A percentile compares a stretch with the other conserved stretches of the same genome.
phyloP scores from a whole-genome alignment of 106 monocot genomes.

The Vanilla planifolia region DNA sequence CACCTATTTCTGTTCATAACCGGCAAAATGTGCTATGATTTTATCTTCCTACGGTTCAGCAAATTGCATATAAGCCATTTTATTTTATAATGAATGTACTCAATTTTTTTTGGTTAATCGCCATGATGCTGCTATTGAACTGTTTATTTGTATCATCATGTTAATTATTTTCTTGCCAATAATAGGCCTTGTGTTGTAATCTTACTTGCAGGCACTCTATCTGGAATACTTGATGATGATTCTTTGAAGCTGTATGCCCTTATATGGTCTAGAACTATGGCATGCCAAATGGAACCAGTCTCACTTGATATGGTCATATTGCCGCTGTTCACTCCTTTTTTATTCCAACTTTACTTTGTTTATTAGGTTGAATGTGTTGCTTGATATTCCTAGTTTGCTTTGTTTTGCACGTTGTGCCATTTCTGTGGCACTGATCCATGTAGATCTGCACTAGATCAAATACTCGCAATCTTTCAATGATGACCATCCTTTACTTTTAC shows the following conservation, averaged over 20 bases:
- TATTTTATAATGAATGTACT: no score
- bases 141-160: background rate
- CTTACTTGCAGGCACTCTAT: slow-evolving; percentile 49
- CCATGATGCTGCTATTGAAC: background rate
- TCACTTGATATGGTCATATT: slow-evolving; percentile 43
- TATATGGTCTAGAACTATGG: slow-evolving; percentile 84
- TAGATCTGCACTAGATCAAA: no score
- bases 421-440: no score
- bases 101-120: background rate
- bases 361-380: background rate
- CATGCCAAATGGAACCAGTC: slow-evolving; percentile 93
- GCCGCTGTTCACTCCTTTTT: background rate
- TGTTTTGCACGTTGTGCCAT: no score
- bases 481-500: no score
- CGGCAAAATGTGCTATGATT: no score
- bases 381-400: background rate
- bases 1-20: no score
- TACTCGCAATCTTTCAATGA: no score
- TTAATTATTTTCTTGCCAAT: background rate
- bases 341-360: background rate
- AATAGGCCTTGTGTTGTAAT: background rate
- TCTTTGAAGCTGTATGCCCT: slow-evolving; percentile 79
- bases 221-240: slow-evolving; percentile 77
- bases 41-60: no score
- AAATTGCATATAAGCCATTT: no score